A percentile compares a stretch with the other conserved stretches of the same genome.
Conservation (phyloP, 805 yeast genomes). For the Ogataea naganishii region DNA sequence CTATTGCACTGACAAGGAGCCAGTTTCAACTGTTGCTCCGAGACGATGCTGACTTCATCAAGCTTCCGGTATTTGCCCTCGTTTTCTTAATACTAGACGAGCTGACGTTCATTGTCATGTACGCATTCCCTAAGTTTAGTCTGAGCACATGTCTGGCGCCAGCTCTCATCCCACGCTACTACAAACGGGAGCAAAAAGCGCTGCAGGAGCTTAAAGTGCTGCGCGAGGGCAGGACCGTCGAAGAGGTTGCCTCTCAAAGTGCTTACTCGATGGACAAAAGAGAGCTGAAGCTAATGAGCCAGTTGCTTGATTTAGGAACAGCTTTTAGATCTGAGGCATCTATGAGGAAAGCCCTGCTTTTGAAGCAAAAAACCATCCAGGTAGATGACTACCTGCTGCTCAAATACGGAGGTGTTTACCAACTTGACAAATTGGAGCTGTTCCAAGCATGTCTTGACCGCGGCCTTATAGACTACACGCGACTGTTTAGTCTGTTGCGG, state of each 20-base stretch:
- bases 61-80: conserved; percentile 51
- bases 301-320: too few relatives aligned
- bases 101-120: conserved; percentile 43
- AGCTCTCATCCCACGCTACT: conserved; percentile 29
- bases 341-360: conserved; percentile 27
- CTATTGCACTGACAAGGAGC: conserved; percentile 23
- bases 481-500: too few relatives aligned
- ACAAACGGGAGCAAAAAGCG: conserved; percentile 19
- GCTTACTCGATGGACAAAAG: conserved; percentile 36
- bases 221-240: conserved; percentile 8
- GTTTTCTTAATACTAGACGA: conserved; percentile 50
- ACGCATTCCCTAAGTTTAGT: conserved; percentile 43
- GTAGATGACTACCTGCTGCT: conserved; percentile 44
- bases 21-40: conserved; percentile 44
- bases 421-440: conserved; percentile 40
- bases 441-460: conserved; percentile 47
- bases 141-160: conserved; percentile 60
- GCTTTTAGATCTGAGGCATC: conserved; percentile 26
- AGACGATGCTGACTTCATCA: conserved; percentile 38
- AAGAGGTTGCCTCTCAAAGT: conserved; percentile 27
- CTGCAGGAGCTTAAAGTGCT: conserved; percentile 11
- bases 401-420: conserved; percentile 37
- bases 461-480: conserved; percentile 38
- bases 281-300: conserved; percentile 27
- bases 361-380: conserved; percentile 32